These are phyloP conservation scores for Ceratobasidium sp. DNA, from an alignment of 1,284 basidiomycete species.

Conservation along the genomic window DNA sequence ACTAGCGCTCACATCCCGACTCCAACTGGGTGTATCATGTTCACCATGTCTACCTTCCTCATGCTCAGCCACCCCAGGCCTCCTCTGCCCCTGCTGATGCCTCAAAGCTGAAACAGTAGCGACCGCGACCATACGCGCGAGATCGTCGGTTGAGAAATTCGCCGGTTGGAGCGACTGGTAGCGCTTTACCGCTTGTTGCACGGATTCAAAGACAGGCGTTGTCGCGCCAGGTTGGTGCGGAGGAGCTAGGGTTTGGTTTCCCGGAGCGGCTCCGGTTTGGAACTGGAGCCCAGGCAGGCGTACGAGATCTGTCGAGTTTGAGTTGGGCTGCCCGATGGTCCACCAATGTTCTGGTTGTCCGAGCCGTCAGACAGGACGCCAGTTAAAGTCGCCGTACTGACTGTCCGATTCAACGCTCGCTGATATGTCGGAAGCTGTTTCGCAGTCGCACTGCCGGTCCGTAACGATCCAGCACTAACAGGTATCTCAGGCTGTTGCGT, in stretches of 20 bases:
- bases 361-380: constrained; percentile 48
- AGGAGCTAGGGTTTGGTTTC: constrained; percentile 12
- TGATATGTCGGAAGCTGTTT: constrained; percentile 58
- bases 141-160: constrained; percentile 84
- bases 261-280: constrained; percentile 13
- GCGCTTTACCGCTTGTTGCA: constrained; percentile 78
- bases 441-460: constrained; percentile 63
- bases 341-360: not conserved
- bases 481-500: constrained; percentile 76
- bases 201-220: constrained; percentile 82
- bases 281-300: constrained; percentile 39
- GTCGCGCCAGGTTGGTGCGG: constrained; percentile 56
- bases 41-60: constrained; percentile 77
- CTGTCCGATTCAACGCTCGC: constrained; percentile 62
- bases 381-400: constrained; percentile 60
- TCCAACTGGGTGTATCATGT: constrained; percentile 98
- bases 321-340: constrained; percentile 13
- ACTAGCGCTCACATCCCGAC: constrained; percentile 85
- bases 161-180: constrained; percentile 67
- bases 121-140: constrained; percentile 90
- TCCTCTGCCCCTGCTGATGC: constrained; percentile 64
- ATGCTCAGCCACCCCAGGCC: constrained; percentile 47
- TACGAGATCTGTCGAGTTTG: constrained; percentile 25
- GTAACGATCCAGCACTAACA: constrained; percentile 57
- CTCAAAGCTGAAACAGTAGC: constrained; percentile 87